phyloP scores from a whole-genome alignment of 2,329 filamentous ascomycete genomes.

The Esteya vermicola region DNA sequence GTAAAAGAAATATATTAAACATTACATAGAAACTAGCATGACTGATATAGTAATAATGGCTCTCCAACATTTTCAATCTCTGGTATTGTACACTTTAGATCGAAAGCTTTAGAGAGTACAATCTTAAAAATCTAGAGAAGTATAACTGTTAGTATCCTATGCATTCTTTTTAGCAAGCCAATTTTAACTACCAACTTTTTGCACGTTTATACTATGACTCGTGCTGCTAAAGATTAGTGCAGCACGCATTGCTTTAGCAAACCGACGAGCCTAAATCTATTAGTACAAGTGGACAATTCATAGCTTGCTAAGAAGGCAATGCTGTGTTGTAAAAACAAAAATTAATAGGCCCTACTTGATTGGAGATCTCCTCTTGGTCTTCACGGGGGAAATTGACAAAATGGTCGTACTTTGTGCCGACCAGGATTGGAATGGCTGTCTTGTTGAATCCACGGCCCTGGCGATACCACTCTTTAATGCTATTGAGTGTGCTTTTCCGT shows the following conservation, averaged over 20 bases:
- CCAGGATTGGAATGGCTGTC: slow-evolving; percentile 94
- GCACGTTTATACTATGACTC: slow-evolving; percentile 98
- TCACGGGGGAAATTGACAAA: slow-evolving; percentile 97
- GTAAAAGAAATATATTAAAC: no score
- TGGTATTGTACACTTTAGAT: slow-evolving; percentile 96
- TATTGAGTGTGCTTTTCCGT: slow-evolving; percentile 94
- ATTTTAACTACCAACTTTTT: slow-evolving; percentile 77
- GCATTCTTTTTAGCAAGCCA: no score
- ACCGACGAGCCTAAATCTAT: slow-evolving; percentile 63
- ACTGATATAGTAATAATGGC: slow-evolving; percentile 82
- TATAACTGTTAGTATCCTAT: no score
- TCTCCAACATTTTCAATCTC: slow-evolving; percentile 98
- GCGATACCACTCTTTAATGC: slow-evolving; percentile 99
- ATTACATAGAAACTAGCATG: slow-evolving; percentile 31
- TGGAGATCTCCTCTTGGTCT: slow-evolving; percentile 96
- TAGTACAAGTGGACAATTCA: no score
- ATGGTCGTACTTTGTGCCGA: slow-evolving; percentile 97
- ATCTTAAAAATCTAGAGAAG: slow-evolving; percentile 95
- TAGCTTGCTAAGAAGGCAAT: no score
- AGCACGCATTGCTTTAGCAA: slow-evolving; percentile 96
- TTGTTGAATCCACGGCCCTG: slow-evolving; percentile 98
- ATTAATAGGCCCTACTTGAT: slow-evolving; percentile 63
- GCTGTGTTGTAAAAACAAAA: no score
- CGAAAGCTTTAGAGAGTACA: slow-evolving; percentile 94
- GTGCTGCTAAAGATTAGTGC: slow-evolving; percentile 97